These are phyloP conservation scores for Datura wrightii DNA, from an alignment of 257 asterid genomes.

Conservation along the genomic window DNA sequence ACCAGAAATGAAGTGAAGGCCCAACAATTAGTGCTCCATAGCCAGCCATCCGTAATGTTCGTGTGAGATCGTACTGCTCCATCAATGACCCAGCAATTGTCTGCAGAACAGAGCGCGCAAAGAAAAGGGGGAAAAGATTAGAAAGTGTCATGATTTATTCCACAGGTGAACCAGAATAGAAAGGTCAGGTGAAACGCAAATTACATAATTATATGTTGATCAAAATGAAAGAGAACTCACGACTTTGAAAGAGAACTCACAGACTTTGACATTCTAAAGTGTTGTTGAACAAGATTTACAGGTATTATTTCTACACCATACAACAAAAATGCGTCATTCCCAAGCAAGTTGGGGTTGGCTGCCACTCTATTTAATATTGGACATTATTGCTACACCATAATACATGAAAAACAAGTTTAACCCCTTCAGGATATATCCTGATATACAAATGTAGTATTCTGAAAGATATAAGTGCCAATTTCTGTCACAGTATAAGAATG, in stretches of 20 bases:
- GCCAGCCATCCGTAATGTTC: constrained; percentile 71
- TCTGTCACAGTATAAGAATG: background rate
- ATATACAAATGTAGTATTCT: background rate
- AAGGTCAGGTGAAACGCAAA: background rate
- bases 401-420: background rate
- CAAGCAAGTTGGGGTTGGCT: background rate
- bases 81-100: constrained; percentile 45
- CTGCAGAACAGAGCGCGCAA: constrained; percentile 34
- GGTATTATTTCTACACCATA: background rate
- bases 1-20: constrained; percentile 67
- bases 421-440: background rate
- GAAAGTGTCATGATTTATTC: background rate
- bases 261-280: background rate
- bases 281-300: background rate
- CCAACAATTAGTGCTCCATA: constrained; percentile 58
- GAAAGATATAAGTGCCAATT: background rate
- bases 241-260: background rate
- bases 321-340: background rate
- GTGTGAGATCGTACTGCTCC: constrained; percentile 47
- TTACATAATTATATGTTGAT: constrained; percentile 12
- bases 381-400: background rate
- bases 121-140: background rate
- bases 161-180: background rate
- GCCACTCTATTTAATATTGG: background rate
- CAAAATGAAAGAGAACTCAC: background rate